Conservation (phyloP, 495 filamentous ascomycete species). For the Letharia columbiana region DNA sequence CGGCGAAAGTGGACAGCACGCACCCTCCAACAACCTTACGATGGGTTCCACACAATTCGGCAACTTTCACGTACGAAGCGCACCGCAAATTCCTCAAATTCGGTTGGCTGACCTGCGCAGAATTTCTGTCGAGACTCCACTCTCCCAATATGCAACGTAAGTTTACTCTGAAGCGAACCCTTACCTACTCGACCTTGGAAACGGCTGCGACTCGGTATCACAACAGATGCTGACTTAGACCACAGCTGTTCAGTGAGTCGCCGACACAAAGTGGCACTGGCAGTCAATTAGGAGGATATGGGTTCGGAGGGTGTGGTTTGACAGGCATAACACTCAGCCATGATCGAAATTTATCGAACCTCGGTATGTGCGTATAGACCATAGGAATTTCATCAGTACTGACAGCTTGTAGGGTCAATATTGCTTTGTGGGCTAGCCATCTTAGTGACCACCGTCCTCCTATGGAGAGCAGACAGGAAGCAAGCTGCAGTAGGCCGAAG, state of each 20-base stretch:
- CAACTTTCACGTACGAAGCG: slow-evolving; percentile 71
- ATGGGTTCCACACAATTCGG: slow-evolving; percentile 70
- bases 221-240: slow-evolving; percentile 17
- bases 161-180: slow-evolving; percentile 31
- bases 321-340: slow-evolving; percentile 61
- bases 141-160: slow-evolving; percentile 91
- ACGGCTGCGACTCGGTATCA: not conserved
- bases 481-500: slow-evolving; percentile 89
- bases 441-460: slow-evolving; percentile 49
- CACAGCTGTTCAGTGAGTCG: slow-evolving; percentile 21
- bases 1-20: slow-evolving; percentile 12
- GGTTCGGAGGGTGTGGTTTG: slow-evolving; percentile 60
- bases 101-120: slow-evolving; percentile 36
- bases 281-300: slow-evolving; percentile 36
- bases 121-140: slow-evolving; percentile 96
- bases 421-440: slow-evolving; percentile 73
- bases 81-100: not conserved
- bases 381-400: slow-evolving; percentile 11
- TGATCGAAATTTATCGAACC: slow-evolving; percentile 61
- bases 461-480: slow-evolving; percentile 83
- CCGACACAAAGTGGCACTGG: slow-evolving; percentile 19
- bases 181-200: not conserved
- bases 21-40: slow-evolving; percentile 20
- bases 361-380: slow-evolving; percentile 53
- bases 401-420: slow-evolving; percentile 65